A percentile compares a stretch with the other conserved stretches of the same genome.
phyloP scores from a whole-genome alignment of 2,329 filamentous ascomycete genomes.

The Diaporthe batatas region DNA sequence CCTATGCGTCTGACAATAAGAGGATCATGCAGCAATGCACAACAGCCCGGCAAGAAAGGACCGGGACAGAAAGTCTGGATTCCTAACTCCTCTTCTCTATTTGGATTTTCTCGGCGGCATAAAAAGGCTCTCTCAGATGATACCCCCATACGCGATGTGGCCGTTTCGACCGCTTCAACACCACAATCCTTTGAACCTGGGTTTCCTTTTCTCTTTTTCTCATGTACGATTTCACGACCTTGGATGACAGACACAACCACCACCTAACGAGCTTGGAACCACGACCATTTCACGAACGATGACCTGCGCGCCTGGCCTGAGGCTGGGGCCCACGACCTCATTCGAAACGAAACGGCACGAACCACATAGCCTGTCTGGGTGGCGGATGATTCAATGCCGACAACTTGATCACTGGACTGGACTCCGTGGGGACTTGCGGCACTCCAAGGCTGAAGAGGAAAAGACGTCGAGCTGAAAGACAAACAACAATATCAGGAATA shows the following conservation, averaged over 20 bases:
- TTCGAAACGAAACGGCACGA: conserved; percentile 41
- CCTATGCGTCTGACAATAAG: conserved; percentile 59
- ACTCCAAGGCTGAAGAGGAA: conserved; percentile 37
- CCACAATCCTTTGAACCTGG: conserved; percentile 51
- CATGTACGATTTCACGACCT: conserved; percentile 61
- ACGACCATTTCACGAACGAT: conserved; percentile 54
- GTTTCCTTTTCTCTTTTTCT: conserved; percentile 57
- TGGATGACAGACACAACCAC: conserved; percentile 53
- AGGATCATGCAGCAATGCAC: conserved; percentile 76
- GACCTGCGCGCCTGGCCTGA: conserved; percentile 44
- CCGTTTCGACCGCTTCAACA: conserved; percentile 52
- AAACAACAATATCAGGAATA: conserved; percentile 56
- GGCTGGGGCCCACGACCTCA: conserved; percentile 42
- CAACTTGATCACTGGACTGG: conserved; percentile 45
- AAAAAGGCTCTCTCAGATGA: conserved; percentile 58
- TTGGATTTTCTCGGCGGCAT: conserved; percentile 52
- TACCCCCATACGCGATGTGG: conserved; percentile 52
- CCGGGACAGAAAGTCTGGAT: conserved; percentile 58
- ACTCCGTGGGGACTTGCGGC: conserved; percentile 39
- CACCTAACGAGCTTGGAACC: conserved; percentile 48
- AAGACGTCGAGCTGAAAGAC: conserved; percentile 51
- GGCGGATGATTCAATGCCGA: conserved; percentile 43
- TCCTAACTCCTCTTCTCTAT: conserved; percentile 46
- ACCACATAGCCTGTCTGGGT: conserved; percentile 34
- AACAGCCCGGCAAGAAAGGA: conserved; percentile 57